phyloP scores from a whole-genome alignment of 352 stramenopile genomes.

The Albugo laibachii region DNA sequence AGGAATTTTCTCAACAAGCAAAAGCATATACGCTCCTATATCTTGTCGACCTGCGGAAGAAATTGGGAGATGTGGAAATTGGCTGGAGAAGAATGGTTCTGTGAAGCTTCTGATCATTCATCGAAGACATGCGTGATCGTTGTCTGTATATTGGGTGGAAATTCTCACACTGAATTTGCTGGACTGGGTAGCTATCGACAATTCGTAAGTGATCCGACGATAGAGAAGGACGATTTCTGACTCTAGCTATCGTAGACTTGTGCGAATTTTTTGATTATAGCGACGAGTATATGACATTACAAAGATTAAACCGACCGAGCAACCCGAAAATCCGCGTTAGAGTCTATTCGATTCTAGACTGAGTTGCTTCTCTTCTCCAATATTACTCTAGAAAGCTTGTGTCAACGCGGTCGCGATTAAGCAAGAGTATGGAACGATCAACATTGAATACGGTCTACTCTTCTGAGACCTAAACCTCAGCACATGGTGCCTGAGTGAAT shows the following conservation, averaged over 20 bases:
- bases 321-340: no score
- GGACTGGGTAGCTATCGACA: slow-evolving; percentile 42
- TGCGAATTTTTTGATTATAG: slow-evolving; percentile 36
- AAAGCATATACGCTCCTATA: slow-evolving; percentile 49
- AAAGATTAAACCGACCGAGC: no score
- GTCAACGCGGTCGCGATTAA: no score
- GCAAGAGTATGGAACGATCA: no score
- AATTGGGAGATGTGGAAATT: slow-evolving; percentile 25
- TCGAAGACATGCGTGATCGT: slow-evolving; percentile 30
- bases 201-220: slow-evolving; percentile 23
- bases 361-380: no score
- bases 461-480: no score
- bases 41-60: slow-evolving; percentile 46
- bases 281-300: slow-evolving; percentile 25
- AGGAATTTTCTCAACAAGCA: slow-evolving; percentile 38
- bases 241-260: slow-evolving; percentile 17
- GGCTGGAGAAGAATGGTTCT: slow-evolving; percentile 22
- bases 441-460: no score
- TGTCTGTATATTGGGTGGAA: slow-evolving; percentile 42
- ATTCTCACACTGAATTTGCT: slow-evolving; percentile 52
- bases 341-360: no score
- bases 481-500: no score
- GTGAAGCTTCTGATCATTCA: slow-evolving; percentile 21
- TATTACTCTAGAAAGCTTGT: no score
- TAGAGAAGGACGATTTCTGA: no score